These are phyloP conservation scores for Botrytis pseudocinerea DNA, from an alignment of 2,329 filamentous ascomycete species.

Conservation along the genomic window DNA sequence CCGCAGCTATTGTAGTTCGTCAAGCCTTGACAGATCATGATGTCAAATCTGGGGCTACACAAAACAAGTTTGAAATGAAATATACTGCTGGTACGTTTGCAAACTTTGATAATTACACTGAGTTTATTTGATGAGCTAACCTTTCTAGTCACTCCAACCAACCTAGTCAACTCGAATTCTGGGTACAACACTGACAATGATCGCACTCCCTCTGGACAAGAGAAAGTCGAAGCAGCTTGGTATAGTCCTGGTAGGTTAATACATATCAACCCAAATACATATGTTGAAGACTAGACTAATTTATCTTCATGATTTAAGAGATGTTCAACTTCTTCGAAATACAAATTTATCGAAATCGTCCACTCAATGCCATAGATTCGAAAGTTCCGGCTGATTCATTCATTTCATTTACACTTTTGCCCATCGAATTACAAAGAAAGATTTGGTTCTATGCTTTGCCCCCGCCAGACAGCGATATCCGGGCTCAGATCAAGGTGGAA, in stretches of 20 bases:
- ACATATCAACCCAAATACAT: background rate
- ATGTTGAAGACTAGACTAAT: background rate
- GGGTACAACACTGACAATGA: background rate
- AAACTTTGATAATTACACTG: fast-evolving
- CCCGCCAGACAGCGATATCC: background rate
- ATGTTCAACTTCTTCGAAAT: background rate
- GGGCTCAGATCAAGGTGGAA: background rate
- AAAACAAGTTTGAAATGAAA: background rate
- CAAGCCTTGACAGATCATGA: background rate
- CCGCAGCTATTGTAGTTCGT: no score
- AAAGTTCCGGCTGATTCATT: background rate
- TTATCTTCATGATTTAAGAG: background rate
- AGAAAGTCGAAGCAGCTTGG: background rate
- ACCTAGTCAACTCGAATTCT: no score
- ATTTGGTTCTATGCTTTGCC: background rate
- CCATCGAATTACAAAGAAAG: background rate
- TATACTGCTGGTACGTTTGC: background rate
- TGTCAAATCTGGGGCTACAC: background rate
- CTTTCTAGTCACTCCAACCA: background rate
- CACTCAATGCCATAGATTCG: background rate
- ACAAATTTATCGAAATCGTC: background rate
- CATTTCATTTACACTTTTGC: background rate
- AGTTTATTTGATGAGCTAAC: background rate
- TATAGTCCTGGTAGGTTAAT: background rate
- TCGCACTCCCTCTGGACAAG: background rate